A percentile compares a stretch with the other conserved stretches of the same genome.
Conservation (phyloP, 2,329 filamentous ascomycete species). For the Beauveria asiatica region DNA sequence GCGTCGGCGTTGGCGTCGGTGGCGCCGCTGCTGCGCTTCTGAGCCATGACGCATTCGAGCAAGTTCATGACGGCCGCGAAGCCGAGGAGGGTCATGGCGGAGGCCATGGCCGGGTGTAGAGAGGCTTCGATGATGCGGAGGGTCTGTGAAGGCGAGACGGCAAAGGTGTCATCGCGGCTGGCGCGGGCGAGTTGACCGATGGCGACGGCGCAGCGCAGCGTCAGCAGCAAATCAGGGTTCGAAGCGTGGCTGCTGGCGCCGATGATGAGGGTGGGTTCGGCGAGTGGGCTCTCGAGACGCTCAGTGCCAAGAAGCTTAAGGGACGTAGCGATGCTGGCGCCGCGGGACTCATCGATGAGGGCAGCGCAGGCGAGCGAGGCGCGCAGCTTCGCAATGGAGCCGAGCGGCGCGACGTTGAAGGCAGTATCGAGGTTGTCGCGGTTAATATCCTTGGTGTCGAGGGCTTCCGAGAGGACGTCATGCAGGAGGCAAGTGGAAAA, state of each 20-base stretch:
- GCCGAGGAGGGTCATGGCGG: conserved; percentile 46
- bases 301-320: conserved; percentile 38
- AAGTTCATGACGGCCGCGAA: conserved; percentile 52
- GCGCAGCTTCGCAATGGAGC: conserved; percentile 60
- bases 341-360: conserved; percentile 44
- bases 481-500: conserved; percentile 71
- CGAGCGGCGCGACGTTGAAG: conserved; percentile 64
- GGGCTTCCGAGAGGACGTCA: conserved; percentile 54
- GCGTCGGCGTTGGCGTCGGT: conserved; percentile 28
- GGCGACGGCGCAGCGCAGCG: conserved; percentile 51
- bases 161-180: conserved; percentile 23
- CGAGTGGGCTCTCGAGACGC: conserved; percentile 18
- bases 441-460: conserved; percentile 30
- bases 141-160: conserved; percentile 29
- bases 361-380: conserved; percentile 52
- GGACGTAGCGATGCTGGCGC: conserved; percentile 47
- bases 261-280: conserved; percentile 32
- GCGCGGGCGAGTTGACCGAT: conserved; percentile 47
- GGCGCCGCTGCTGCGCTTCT: conserved; percentile 24
- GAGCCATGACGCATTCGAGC: conserved; percentile 42
- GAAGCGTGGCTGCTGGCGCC: conserved; percentile 33
- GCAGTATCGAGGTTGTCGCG: conserved; percentile 55
- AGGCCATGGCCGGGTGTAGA: conserved; percentile 31
- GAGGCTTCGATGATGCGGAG: conserved; percentile 43
- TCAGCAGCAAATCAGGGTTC: conserved; percentile 45